Percentiles rank a stretch among this genome's conserved stretches.
Conservation (phyloP, 2,329 filamentous ascomycete species). For the Alternaria burnsii region DNA sequence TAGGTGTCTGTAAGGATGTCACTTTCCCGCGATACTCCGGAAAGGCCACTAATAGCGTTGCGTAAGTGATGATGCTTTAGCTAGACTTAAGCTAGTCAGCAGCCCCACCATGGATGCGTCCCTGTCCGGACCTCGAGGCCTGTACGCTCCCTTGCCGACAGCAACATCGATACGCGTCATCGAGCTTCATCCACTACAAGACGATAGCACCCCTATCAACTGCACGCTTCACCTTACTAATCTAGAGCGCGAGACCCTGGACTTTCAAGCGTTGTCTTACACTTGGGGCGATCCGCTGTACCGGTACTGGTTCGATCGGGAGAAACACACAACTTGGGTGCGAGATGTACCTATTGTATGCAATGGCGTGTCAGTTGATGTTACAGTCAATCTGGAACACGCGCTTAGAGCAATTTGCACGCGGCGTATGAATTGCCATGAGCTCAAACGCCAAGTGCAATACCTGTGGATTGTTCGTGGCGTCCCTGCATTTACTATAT, state of each 20-base stretch:
- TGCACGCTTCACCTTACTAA: constrained; percentile 2
- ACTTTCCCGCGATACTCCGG: background rate
- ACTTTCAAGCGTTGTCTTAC: constrained; percentile 16
- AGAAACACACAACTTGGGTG: background rate
- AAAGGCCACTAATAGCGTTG: background rate
- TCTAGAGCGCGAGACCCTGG: background rate
- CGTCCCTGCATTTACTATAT: background rate
- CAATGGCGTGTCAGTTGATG: background rate
- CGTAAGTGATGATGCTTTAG: background rate
- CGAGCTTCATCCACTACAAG: background rate
- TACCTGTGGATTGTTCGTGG: constrained; percentile 1
- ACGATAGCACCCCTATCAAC: background rate
- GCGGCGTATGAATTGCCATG: background rate
- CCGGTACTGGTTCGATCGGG: background rate
- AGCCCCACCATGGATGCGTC: background rate
- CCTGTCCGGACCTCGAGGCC: background rate
- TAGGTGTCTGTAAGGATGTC: background rate
- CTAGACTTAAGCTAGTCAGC: background rate
- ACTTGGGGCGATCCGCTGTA: constrained; percentile 14
- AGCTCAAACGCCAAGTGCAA: background rate
- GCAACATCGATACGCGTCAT: constrained; percentile 9
- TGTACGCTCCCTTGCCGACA: constrained; percentile 1
- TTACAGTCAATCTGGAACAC: constrained; percentile 3
- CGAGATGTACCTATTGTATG: constrained; percentile 1
- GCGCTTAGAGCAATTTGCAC: background rate